Conservation (phyloP, 768 basidiomycete genomes). For the Tricholoma saponaceum region DNA sequence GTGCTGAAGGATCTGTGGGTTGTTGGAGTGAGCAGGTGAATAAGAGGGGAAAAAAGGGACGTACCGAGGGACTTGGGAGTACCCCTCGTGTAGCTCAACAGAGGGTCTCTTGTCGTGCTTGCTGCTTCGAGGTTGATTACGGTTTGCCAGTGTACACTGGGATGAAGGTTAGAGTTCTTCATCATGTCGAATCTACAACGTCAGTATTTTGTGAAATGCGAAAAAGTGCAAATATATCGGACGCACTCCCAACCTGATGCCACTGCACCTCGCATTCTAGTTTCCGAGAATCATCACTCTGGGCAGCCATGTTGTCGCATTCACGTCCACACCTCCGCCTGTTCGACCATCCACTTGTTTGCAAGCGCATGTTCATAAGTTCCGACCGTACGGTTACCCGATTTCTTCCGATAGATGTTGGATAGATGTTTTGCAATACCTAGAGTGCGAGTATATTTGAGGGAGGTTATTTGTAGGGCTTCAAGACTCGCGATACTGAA, state of each 20-base stretch:
- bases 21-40: background rate
- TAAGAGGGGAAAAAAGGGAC: background rate
- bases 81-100: constrained; percentile 93
- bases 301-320: constrained; percentile 53
- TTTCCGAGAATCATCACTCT: constrained; percentile 37
- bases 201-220: background rate
- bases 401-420: constrained; percentile 87
- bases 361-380: constrained; percentile 84
- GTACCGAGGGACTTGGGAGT: constrained; percentile 77
- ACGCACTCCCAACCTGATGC: constrained; percentile 82
- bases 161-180: constrained; percentile 37
- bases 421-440: constrained; percentile 52
- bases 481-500: too few species aligned
- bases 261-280: constrained; percentile 93
- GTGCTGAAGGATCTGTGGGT: constrained; percentile 74
- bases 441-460: constrained; percentile 65
- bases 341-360: constrained; percentile 75
- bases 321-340: constrained; percentile 54
- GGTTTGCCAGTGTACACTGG: constrained; percentile 76
- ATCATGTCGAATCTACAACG: constrained; percentile 84
- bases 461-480: constrained; percentile 53
- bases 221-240: too few species aligned
- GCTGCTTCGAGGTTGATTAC: constrained; percentile 79
- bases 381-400: constrained; percentile 88
- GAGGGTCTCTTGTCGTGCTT: constrained; percentile 81